A percentile compares a stretch with the other conserved stretches of the same genome.
Conservation (phyloP, 78 protist genomes). For the Polysphondylium violaceum region DNA sequence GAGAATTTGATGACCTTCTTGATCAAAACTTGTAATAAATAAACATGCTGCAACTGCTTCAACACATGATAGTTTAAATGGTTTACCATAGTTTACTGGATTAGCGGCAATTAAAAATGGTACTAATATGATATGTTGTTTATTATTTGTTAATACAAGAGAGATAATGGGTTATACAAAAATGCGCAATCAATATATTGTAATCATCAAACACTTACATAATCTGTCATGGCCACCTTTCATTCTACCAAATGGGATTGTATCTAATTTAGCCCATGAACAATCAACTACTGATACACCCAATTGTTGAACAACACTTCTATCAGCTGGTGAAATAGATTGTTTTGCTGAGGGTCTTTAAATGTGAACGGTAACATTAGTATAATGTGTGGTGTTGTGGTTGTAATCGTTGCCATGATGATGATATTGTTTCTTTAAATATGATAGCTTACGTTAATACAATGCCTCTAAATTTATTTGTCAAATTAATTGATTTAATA, state of each 20-base stretch:
- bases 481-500: constrained; percentile 59
- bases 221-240: constrained; percentile 85
- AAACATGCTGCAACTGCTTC: constrained; percentile 97
- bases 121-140: too few relatives aligned
- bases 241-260: constrained; percentile 87
- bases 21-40: constrained; percentile 80
- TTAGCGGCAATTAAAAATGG: constrained; percentile 98
- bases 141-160: background rate
- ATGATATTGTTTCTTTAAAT: too few relatives aligned
- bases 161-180: background rate
- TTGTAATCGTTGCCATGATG: too few relatives aligned
- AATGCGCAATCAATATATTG: too few relatives aligned
- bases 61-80: constrained; percentile 91
- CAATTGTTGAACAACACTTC: constrained; percentile 66
- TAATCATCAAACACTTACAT: too few relatives aligned
- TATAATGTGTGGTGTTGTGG: too few relatives aligned
- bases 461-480: constrained; percentile 87
- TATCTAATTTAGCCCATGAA: constrained; percentile 94
- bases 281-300: constrained; percentile 97
- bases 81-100: constrained; percentile 98
- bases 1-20: constrained; percentile 88
- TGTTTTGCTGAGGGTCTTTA: constrained; percentile 84
- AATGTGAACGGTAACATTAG: background rate
- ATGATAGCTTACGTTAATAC: constrained; percentile 84
- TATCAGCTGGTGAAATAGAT: constrained; percentile 89